Base-by-base conservation (phyloP, 179 eudicot species). In the Nepenthes alata region DNA sequence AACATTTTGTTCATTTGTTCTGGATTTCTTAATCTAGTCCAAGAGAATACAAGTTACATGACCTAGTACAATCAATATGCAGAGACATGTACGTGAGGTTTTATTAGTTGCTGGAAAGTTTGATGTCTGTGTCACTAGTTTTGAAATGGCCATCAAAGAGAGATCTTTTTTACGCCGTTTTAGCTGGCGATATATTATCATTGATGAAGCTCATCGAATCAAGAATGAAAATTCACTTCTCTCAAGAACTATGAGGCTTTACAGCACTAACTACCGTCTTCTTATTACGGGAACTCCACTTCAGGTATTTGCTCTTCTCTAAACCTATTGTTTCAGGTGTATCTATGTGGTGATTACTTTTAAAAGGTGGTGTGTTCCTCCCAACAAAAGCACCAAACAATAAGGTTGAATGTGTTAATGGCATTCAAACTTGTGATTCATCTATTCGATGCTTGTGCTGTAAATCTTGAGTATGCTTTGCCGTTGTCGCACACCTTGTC, bases 61-160 rank as follows among this genome's bases (percentile, higher is more conserved):
- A 48, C 44, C 1, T 36, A 3, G 11, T 34, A 12, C 25, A 49
- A 41, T 7, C 45, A 41, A 41, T 41, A 57, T 70, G 66, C 88
- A 91, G 98, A 84, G 70, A 60, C 82, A 91, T 77, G 81, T 91
- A 59, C 81, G 95, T 5, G 96, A 91, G 49, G 86, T 83, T 16
- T 65, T 89, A 55, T 73, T 91, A 71, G 95, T 80, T 75, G 96
- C 98, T 44, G 98, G 98, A 57, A 86, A 86, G 71, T 91, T 91
- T 78, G 98, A 91, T 80, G 98, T 91, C 4, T 89, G 96, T 78
- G 98, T 91, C 41, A 91, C 98, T 41, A 91, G 98, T 69, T 91
- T 91, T 81, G 98, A 93, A 75, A 89, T 93, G 98, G 98, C 93
- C 1, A 93, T 93, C 35, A 93, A 89, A 70, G 98, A 93, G 77